phyloP scores from a whole-genome alignment of 2,329 filamentous ascomycete species.

The Hypoxylon rubiginosum region DNA sequence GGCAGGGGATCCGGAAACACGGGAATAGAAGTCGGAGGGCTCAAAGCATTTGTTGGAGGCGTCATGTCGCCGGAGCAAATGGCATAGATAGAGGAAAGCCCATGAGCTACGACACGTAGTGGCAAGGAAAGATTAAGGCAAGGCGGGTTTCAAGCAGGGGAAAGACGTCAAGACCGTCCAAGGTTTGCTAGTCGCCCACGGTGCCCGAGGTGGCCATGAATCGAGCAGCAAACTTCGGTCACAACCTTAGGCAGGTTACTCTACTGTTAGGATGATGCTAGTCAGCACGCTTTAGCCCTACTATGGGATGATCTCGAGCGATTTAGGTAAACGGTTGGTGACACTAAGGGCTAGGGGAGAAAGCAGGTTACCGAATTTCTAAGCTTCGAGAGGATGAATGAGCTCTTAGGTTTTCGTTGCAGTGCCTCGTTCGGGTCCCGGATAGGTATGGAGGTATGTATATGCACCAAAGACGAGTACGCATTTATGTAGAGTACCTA shows the following conservation, averaged over 20 bases:
- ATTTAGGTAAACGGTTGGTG: background rate
- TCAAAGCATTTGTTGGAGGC: slow-evolving; percentile 35
- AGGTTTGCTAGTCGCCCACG: slow-evolving; percentile 29
- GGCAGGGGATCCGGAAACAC: slow-evolving; percentile 32
- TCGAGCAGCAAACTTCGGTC: slow-evolving; percentile 22
- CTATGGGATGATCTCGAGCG: slow-evolving; percentile 14
- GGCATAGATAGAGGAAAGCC: slow-evolving; percentile 34
- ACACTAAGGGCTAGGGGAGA: background rate
- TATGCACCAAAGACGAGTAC: background rate
- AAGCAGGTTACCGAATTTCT: background rate
- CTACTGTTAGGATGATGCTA: slow-evolving; percentile 23
- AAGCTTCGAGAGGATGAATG: background rate
- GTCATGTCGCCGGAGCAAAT: slow-evolving; percentile 45
- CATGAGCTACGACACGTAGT: slow-evolving; percentile 31
- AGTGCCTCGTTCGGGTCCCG: slow-evolving; percentile 1
- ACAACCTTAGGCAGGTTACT: slow-evolving; percentile 18
- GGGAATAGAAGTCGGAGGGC: slow-evolving; percentile 29
- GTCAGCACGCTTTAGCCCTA: slow-evolving; percentile 17
- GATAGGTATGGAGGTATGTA: background rate
- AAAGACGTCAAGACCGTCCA: background rate
- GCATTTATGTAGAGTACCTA: background rate
- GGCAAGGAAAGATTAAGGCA: slow-evolving; percentile 2
- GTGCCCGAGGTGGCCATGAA: slow-evolving; percentile 32
- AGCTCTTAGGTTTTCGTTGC: background rate
- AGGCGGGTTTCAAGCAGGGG: background rate